Conservation (phyloP, 78 protist genomes). For the Dictyostelium discoideum region DNA sequence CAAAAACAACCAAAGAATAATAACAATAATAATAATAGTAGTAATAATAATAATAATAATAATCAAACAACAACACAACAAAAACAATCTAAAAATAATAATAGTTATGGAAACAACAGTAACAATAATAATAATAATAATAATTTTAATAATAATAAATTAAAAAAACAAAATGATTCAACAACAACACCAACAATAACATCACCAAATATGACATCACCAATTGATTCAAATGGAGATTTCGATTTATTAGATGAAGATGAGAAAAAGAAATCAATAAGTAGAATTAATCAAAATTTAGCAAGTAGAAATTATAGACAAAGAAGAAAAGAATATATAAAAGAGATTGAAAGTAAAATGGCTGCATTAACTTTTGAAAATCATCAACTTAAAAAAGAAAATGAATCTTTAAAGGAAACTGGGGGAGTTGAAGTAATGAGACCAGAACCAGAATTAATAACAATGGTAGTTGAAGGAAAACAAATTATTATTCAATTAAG, state of each 20-base stretch:
- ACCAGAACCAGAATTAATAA: conserved; percentile 75
- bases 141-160: not conserved
- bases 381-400: conserved; percentile 61
- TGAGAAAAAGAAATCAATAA: conserved; percentile 9
- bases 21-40: no score
- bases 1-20: conserved; percentile 21
- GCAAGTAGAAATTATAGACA: conserved; percentile 74
- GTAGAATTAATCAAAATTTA: conserved; percentile 57
- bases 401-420: conserved; percentile 71
- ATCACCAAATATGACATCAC: not conserved
- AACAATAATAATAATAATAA: not conserved
- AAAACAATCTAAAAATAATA: not conserved
- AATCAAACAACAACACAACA: not conserved
- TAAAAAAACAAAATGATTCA: not conserved
- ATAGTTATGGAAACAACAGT: not conserved
- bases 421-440: conserved; percentile 80
- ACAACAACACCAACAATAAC: not conserved
- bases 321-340: conserved; percentile 69
- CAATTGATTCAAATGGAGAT: not conserved
- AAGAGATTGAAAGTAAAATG: conserved; percentile 64
- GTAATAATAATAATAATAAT: no score
- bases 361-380: conserved; percentile 70
- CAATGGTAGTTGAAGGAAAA: conserved; percentile 70
- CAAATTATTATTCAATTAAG: conserved; percentile 63
- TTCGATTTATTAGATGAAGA: conserved; percentile 30